phyloP scores from a whole-genome alignment of 257 asterid genomes.

The Fraxinus pennsylvanica region DNA sequence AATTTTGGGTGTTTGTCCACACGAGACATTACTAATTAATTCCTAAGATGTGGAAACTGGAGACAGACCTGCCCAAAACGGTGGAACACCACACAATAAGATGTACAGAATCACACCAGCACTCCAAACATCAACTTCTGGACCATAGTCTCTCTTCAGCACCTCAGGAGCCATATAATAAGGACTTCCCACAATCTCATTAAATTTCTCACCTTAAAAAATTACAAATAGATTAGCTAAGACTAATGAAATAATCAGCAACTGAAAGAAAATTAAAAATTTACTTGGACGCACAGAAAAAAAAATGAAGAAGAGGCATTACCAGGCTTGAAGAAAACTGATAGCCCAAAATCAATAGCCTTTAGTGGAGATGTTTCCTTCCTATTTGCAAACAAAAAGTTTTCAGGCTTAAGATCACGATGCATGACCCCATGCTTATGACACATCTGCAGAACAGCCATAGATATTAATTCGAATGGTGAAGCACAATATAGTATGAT shows the following conservation, averaged over 20 bases:
- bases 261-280: not conserved
- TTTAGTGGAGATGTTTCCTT: conserved; percentile 50
- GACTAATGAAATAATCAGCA: not conserved
- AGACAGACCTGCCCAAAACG: conserved; percentile 52
- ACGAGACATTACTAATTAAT: not conserved
- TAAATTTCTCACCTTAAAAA: conserved; percentile 40
- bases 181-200: conserved; percentile 55
- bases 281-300: not conserved
- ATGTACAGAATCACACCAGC: conserved; percentile 57
- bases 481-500: not conserved
- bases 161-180: conserved; percentile 60
- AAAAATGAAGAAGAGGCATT: conserved; percentile 7
- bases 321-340: conserved; percentile 52
- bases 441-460: conserved; percentile 39
- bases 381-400: conserved; percentile 47
- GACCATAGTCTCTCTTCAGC: conserved; percentile 52
- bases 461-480: not conserved
- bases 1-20: not conserved
- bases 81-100: conserved; percentile 53
- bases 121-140: conserved; percentile 58
- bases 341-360: conserved; percentile 54
- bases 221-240: not conserved
- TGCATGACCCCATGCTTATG: conserved; percentile 57
- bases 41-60: not conserved
- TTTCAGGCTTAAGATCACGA: conserved; percentile 56